A percentile compares a stretch with the other conserved stretches of the same genome.
Conservation (phyloP, 345 rosid genomes). For the Litchi chinensis region DNA sequence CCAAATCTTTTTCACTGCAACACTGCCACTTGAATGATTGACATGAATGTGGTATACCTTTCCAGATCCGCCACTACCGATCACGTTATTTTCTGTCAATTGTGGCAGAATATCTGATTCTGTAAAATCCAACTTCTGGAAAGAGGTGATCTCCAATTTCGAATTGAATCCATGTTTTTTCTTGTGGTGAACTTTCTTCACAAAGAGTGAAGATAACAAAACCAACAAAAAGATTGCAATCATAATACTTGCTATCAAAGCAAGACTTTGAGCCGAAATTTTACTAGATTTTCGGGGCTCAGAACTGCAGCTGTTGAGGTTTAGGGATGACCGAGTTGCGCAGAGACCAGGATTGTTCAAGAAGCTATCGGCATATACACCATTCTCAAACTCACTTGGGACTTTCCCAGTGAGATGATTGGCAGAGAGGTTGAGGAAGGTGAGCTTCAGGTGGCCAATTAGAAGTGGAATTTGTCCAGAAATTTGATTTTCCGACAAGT, state of each 20-base stretch:
- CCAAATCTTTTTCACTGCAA: slow-evolving; percentile 63
- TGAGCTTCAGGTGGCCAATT: slow-evolving; percentile 31
- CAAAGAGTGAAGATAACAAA: slow-evolving; percentile 17
- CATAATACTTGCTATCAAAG: slow-evolving; percentile 21
- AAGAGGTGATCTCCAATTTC: slow-evolving; percentile 47
- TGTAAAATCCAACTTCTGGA: slow-evolving; percentile 52
- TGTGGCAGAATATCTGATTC: slow-evolving; percentile 37
- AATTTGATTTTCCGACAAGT: slow-evolving; percentile 53
- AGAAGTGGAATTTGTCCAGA: slow-evolving; percentile 53
- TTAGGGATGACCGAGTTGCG: slow-evolving; percentile 24
- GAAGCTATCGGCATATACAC: slow-evolving; percentile 45
- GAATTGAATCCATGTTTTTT: slow-evolving; percentile 20
- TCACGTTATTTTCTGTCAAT: slow-evolving; percentile 48
- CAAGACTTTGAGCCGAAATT: slow-evolving; percentile 19
- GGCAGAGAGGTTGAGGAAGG: slow-evolving; percentile 53
- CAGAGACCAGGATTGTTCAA: slow-evolving; percentile 59
- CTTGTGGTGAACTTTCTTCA: slow-evolving; percentile 30
- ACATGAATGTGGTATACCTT: slow-evolving; percentile 48
- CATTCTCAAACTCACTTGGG: slow-evolving; percentile 45
- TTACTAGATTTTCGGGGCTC: slow-evolving; percentile 16
- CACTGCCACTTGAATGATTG: slow-evolving; percentile 25
- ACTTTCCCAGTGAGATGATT: slow-evolving; percentile 53
- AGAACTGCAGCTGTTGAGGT: slow-evolving; percentile 36
- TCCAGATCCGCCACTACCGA: slow-evolving; percentile 74
- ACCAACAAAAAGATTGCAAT: slow-evolving; percentile 15